Evolutionary conservation across 129 eudicot species (phyloP).

Genomic region (Heracleum sosnowskyi): DNA sequence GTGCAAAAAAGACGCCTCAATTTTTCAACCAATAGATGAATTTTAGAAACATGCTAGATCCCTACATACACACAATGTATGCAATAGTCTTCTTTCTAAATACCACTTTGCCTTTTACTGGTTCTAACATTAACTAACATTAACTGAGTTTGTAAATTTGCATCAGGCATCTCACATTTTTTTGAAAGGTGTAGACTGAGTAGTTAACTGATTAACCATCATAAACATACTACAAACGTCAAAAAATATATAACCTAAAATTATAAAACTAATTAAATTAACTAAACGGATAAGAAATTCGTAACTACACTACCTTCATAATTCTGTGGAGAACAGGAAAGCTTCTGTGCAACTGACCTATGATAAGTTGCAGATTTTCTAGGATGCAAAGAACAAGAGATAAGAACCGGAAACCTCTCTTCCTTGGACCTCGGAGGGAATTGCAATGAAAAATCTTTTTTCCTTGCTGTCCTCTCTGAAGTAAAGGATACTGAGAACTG

Average conservation of each 20-base stretch:
- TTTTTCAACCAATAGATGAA: background rate
- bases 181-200: background rate
- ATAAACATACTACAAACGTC: background rate
- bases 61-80: background rate
- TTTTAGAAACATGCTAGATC: background rate
- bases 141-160: background rate
- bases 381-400: constrained; percentile 21
- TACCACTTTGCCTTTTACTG: background rate
- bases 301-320: constrained; percentile 57
- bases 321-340: constrained; percentile 56
- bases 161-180: background rate
- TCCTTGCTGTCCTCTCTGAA: constrained; percentile 32
- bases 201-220: background rate
- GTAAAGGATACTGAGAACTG: constrained; percentile 34
- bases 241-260: background rate
- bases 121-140: too few species aligned
- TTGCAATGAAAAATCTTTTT: constrained; percentile 33
- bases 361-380: constrained; percentile 25
- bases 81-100: background rate
- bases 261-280: background rate
- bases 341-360: constrained; percentile 34
- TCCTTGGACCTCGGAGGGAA: constrained; percentile 32
- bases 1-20: background rate
- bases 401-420: constrained; percentile 23
- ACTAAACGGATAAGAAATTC: background rate